Base-by-base conservation (phyloP, 2,329 filamentous ascomycete species). In the Alternaria ventricosa region DNA sequence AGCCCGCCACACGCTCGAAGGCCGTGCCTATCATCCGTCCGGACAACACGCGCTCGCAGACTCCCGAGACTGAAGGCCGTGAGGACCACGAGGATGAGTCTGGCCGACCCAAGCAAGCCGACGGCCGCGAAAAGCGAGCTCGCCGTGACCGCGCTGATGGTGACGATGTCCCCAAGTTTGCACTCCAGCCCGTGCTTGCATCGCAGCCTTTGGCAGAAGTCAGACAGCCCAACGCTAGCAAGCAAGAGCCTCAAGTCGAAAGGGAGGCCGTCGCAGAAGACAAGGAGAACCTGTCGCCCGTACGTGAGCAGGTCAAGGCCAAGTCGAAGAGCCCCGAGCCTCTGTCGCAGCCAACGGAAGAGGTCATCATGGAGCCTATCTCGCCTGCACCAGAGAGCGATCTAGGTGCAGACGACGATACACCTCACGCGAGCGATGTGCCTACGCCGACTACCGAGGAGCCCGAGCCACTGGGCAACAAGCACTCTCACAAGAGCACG, bases 21-120 rank as follows among this genome's bases (percentile, higher is more conserved):
- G 93, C 93, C 10, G 87, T 97, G 58, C 92, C 94, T 0, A 96
- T 97, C 66, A 81, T 95, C 10, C 86, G 85, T 43, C 92, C 92
- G 1, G 84, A 88, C 60, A 69, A 66, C 61, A 71, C 73, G 22
- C 72, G 72, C 23, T 70, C 77, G 60, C 68, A 69, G 46, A 75
- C 89, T 84, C 71, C 81, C 67, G 62, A 82, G 84, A 53, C 75
- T 78, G 49, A 62, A 53, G 55, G 44, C 11, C 55, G 55, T 25
- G 60, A 75, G 76, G 27, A 79, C 77, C 30, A 79, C 10, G 85
- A 91, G 61, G 87, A 89, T 64, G 84, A 86, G 4, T 85, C 90
- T 65, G 89, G 89, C 15, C 87, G 89, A 25, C 79, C 87, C 20
- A 85, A 84, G n/a, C 88, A 92, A 66, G 84, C 84, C 60, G 87